A percentile compares a stretch with the other conserved stretches of the same genome.
These are phyloP conservation scores for Yamadazyma conglobata DNA, from an alignment of 1,139 yeast species.

Conservation along the genomic window DNA sequence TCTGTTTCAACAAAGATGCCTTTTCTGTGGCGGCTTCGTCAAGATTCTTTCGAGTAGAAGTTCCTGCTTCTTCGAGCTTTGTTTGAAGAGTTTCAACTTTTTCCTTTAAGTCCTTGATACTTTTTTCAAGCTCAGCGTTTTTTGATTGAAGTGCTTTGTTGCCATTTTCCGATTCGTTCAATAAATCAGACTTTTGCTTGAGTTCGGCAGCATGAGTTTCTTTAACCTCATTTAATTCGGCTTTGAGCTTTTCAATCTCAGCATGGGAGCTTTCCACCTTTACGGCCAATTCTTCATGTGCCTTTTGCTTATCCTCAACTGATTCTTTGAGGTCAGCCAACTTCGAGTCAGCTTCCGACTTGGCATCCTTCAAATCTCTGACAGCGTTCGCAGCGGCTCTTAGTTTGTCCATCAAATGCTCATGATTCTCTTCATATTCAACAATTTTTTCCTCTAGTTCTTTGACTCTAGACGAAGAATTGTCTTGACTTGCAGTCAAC, in stretches of 20 bases:
- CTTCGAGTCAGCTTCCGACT: conserved; percentile 15
- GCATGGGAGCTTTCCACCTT: conserved; percentile 3
- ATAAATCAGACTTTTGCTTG: conserved; percentile 2
- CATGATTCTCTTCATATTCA: conserved; percentile 36
- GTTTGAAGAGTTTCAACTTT: conserved; percentile 4
- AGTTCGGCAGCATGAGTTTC: conserved; percentile 1
- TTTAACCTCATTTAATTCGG: conserved; percentile 6
- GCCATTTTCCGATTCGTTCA: too few relatives aligned
- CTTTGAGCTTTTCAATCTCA: conserved; percentile 3
- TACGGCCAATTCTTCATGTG: neutral
- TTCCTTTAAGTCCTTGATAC: conserved; percentile 3
- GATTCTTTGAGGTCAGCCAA: conserved; percentile 3
- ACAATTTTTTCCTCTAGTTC: conserved; percentile 21
- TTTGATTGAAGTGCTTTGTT: conserved; percentile 2
- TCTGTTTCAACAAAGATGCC: conserved; percentile 7
- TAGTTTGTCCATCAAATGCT: conserved; percentile 40
- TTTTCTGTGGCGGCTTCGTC: conserved; percentile 7
- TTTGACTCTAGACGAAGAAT: conserved; percentile 15
- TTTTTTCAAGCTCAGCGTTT: conserved; percentile 5
- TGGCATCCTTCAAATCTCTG: conserved; percentile 34
- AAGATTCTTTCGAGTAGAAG: conserved; percentile 1
- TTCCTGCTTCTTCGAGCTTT: conserved; percentile 2
- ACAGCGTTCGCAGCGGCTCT: conserved; percentile 45
- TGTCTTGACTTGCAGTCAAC: conserved; percentile 12
- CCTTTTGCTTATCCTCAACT: conserved; percentile 2